phyloP scores from a whole-genome alignment of 192 early-diverging fungal genomes.

The Coemansia sp. region DNA sequence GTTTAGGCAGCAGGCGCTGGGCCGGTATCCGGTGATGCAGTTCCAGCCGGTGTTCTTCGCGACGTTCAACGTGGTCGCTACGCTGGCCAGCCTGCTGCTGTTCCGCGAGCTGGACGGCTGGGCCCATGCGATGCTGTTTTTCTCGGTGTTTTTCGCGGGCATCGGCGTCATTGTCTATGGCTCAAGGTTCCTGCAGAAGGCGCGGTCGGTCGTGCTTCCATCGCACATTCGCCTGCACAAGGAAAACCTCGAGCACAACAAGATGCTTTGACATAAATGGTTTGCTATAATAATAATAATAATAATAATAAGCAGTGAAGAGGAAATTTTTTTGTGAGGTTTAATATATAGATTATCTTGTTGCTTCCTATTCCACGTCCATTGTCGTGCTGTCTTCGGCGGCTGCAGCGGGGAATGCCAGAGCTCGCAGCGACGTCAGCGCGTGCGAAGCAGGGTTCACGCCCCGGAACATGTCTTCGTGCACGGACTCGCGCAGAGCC shows the following conservation, averaged over 20 bases:
- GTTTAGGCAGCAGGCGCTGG: slow-evolving; percentile 52
- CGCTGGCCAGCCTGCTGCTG: slow-evolving; percentile 39
- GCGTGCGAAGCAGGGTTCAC: slow-evolving; percentile 36
- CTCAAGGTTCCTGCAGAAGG: slow-evolving; percentile 40
- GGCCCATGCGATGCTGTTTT: slow-evolving; percentile 33
- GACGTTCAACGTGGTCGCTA: slow-evolving; percentile 48
- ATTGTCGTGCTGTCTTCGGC: neutral
- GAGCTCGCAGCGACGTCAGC: slow-evolving; percentile 16
- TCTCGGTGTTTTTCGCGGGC: slow-evolving; percentile 28
- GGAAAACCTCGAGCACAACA: slow-evolving; percentile 24
- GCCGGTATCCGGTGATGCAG: slow-evolving; percentile 45
- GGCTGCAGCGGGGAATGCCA: too few relatives aligned
- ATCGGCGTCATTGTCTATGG: slow-evolving; percentile 43
- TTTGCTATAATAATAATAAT: neutral
- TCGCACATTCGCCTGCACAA: slow-evolving; percentile 49
- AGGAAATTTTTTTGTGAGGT: too few relatives aligned
- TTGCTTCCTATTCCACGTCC: neutral
- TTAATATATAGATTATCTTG: too few relatives aligned
- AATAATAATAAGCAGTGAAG: neutral
- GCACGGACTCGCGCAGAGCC: slow-evolving; percentile 33
- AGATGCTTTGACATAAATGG: slow-evolving; percentile 1
- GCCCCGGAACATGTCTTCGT: slow-evolving; percentile 38
- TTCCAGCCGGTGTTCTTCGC: slow-evolving; percentile 56
- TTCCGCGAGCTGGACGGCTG: slow-evolving; percentile 43
- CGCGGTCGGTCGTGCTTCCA: slow-evolving; percentile 31